A percentile compares a stretch with the other conserved stretches of the same genome.
Evolutionary conservation across 352 stramenopile genomes (phyloP).

Genomic region (Saprolegnia parasitica): DNA sequence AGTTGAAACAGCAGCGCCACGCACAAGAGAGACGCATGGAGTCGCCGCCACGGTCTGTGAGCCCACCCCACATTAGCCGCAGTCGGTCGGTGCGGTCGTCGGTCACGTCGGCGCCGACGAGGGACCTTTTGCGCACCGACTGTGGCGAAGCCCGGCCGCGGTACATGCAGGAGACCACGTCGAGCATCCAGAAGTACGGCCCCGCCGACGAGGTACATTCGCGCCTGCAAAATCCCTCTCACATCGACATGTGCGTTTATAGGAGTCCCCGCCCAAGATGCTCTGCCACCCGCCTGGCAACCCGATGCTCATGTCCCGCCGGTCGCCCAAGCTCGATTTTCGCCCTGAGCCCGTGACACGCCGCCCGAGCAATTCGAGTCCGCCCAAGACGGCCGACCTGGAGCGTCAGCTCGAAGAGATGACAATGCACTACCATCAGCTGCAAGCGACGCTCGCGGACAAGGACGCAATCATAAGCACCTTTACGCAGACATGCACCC

Average conservation of each 20-base stretch:
- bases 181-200: not conserved
- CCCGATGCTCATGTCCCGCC: too few relatives aligned
- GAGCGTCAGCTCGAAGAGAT: not conserved
- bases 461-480: constrained; percentile 14
- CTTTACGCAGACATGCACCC: constrained; percentile 14
- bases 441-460: not conserved
- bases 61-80: not conserved
- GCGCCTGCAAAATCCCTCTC: not conserved
- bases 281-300: not conserved
- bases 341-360: too few relatives aligned
- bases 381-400: not conserved
- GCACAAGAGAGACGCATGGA: not conserved
- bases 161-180: not conserved
- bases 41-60: not conserved
- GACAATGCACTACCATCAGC: not conserved
- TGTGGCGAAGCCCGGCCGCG: not conserved
- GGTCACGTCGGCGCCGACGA: not conserved
- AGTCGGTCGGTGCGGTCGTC: not conserved
- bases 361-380: too few relatives aligned
- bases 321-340: not conserved
- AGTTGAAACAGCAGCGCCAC: too few relatives aligned
- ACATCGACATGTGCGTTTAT: not conserved
- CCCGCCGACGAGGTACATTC: not conserved
- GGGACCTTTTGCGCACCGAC: not conserved
- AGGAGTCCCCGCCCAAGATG: not conserved